phyloP scores from a whole-genome alignment of 2,329 filamentous ascomycete genomes.

The Calonectria multiphialidica region DNA sequence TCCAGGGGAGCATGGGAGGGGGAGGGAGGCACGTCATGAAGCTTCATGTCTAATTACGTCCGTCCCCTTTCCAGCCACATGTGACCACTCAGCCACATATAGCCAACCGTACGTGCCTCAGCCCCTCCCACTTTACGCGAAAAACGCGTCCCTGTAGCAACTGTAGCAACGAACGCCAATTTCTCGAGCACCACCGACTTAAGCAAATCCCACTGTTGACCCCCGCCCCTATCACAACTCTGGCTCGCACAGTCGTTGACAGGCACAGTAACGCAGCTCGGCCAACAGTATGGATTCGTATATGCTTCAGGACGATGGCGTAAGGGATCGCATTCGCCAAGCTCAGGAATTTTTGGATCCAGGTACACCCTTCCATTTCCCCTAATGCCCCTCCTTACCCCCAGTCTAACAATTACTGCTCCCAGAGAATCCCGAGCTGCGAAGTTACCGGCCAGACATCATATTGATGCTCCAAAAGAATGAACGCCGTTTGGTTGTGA shows the following conservation, averaged over 20 bases:
- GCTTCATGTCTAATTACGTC: neutral
- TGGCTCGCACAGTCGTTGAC: constrained; percentile 19
- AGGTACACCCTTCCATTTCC: constrained; percentile 63
- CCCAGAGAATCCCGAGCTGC: constrained; percentile 62
- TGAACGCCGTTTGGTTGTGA: constrained; percentile 75
- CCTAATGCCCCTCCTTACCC: neutral
- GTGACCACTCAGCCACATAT: neutral
- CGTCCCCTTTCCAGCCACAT: constrained; percentile 2
- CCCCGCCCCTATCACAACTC: constrained; percentile 28
- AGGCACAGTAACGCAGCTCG: constrained; percentile 21
- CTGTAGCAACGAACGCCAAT: too few relatives aligned
- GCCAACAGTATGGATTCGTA: constrained; percentile 73
- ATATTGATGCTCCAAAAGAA: constrained; percentile 80
- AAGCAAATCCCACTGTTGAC: constrained; percentile 33
- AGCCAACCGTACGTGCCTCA: neutral
- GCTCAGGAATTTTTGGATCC: constrained; percentile 96
- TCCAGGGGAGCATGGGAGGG: neutral
- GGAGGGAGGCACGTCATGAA: neutral
- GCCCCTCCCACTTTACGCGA: constrained; percentile 43
- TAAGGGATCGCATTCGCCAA: constrained; percentile 84
- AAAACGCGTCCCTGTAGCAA: constrained; percentile 33
- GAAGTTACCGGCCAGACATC: constrained; percentile 91
- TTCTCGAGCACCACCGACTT: constrained; percentile 19
- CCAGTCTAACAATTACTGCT: constrained; percentile 25
- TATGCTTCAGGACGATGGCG: constrained; percentile 86